Base-by-base conservation (phyloP, 352 stramenopile species). In the Globisporangium megalacanthum region DNA sequence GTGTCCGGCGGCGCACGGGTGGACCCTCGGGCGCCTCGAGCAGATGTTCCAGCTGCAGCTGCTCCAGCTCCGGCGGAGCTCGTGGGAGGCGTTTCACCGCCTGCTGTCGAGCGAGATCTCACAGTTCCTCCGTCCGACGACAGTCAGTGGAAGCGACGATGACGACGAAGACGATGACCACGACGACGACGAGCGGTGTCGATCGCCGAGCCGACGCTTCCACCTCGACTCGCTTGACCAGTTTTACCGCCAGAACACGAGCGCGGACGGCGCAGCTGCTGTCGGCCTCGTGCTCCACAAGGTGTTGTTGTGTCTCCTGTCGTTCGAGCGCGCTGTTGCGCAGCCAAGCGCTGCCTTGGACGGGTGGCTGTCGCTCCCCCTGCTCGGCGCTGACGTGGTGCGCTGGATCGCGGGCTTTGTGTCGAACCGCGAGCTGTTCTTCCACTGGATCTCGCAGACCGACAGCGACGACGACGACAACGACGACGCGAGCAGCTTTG, bases 221-320 rank as follows among this genome's bases (percentile, higher is more conserved):
- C 64, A 59, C 13, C 71, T 81, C 22, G 55, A 56, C 52, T 66
- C 71, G 33, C 56, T 86, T 17, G 71, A 79, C 20, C 46, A 50
- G 3, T 79, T 82, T 51, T 86, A 86, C 65, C 75, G 62, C 19
- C 69, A 79, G 31, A 80, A 79, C 60, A 57, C 73, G 39, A 81
- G 62, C 35, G 53, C 77, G 7, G 64, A 81, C 46, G 73, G 75
- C 11, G 73, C 75, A 13, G 73, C 73, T 25, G 61, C 52, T 10
- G 67, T 66, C 52, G 75, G 75, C 0, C 52, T 79, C 13, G 37
- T 78, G 11, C 81, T 81, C 36, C 73, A 83, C 33, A 77, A 77
- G 37, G 31, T 75, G 20, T 37, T 86, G 1, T 79, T 69, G 1
- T 86, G 73, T 31, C 61, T 77, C 15, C 67, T 86, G 20, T 58